phyloP scores from a whole-genome alignment of 768 basidiomycete species.

The Mycena venus region DNA sequence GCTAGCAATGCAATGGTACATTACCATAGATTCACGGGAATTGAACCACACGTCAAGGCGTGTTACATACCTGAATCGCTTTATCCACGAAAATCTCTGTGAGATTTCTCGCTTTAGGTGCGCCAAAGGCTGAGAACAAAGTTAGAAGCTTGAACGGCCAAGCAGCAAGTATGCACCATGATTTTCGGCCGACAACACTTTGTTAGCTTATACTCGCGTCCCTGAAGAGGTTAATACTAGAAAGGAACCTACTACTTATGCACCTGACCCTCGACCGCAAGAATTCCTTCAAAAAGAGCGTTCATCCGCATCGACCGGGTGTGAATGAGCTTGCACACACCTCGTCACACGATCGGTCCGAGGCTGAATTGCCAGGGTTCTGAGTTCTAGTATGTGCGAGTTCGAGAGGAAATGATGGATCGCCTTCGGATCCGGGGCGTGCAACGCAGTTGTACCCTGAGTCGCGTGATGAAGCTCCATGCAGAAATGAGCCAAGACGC shows the following conservation, averaged over 20 bases:
- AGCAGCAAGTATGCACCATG: constrained; percentile 26
- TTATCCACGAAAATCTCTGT: constrained; percentile 62
- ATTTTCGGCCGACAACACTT: constrained; percentile 34
- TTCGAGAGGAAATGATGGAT: no score
- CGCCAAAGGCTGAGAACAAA: constrained; percentile 68
- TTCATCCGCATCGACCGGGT: not conserved
- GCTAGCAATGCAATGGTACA: constrained; percentile 41
- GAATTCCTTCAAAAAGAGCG: constrained; percentile 45
- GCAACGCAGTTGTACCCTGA: not conserved
- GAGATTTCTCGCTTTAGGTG: constrained; percentile 67
- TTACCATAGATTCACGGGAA: not conserved
- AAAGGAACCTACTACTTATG: no score
- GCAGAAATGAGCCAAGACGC: not conserved
- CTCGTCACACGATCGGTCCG: constrained; percentile 7
- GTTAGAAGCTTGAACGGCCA: not conserved
- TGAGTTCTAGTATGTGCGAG: constrained; percentile 11
- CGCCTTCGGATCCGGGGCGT: constrained; percentile 10
- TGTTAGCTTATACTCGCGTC: not conserved
- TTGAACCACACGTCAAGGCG: not conserved
- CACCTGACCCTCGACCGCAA: constrained; percentile 49
- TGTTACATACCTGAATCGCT: constrained; percentile 56
- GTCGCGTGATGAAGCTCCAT: no score
- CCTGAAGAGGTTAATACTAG: not conserved
- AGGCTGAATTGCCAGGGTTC: not conserved
- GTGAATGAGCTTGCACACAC: not conserved